Percentiles rank a stretch among this genome's conserved stretches.
Evolutionary conservation across 2,329 filamentous ascomycete species (phyloP).

Genomic region (Fusarium nanum): DNA sequence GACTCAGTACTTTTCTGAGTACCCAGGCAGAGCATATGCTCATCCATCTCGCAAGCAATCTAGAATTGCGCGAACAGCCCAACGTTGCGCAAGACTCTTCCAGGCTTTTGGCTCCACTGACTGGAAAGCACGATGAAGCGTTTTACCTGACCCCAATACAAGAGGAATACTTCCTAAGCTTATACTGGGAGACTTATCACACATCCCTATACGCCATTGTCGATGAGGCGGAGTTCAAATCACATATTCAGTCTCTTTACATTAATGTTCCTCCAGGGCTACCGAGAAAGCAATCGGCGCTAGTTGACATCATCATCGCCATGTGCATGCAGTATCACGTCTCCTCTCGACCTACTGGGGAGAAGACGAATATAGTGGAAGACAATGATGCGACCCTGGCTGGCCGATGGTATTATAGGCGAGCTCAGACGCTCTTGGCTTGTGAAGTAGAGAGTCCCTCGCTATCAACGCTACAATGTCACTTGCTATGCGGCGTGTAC

Average conservation of each 20-base stretch:
- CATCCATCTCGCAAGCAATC: constrained; percentile 17
- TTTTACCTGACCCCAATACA: constrained; percentile 9
- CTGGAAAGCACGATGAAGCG: not conserved
- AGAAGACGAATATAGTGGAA: constrained; percentile 5
- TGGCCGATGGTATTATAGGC: constrained; percentile 19
- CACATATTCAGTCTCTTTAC: constrained; percentile 3
- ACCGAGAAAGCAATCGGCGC: not conserved
- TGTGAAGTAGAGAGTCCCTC: constrained; percentile 19
- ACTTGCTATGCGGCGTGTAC: constrained; percentile 4
- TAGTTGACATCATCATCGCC: constrained; percentile 16
- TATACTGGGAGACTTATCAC: constrained; percentile 26
- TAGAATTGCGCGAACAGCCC: not conserved
- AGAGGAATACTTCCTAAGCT: constrained; percentile 11
- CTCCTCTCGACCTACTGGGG: not conserved
- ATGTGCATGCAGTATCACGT: constrained; percentile 24
- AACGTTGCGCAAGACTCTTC: not conserved
- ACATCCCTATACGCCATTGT: constrained; percentile 9
- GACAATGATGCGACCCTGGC: constrained; percentile 16
- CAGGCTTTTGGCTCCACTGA: not conserved
- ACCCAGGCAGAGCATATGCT: constrained; percentile 27
- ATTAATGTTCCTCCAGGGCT: constrained; percentile 5
- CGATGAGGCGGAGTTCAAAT: constrained; percentile 10
- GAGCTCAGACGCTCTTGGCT: constrained; percentile 12
- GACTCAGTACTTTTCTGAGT: constrained; percentile 12
- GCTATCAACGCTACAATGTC: constrained; percentile 10